Percentiles rank a stretch among this genome's conserved stretches.
These are phyloP conservation scores for Peronosclerospora sorghi DNA, from an alignment of 352 stramenopile genomes.

Conservation along the genomic window DNA sequence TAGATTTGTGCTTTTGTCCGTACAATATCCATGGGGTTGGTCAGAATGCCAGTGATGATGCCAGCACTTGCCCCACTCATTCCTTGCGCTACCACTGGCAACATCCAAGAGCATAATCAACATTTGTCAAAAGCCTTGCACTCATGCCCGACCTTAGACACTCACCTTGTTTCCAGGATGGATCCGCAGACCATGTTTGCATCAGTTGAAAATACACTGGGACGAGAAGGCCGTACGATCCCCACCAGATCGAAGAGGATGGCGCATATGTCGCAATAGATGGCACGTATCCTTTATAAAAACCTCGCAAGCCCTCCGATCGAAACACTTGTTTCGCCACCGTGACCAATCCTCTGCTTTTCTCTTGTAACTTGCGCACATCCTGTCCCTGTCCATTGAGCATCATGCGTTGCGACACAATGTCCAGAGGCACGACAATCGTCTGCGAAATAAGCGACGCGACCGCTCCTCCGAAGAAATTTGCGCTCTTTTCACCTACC, in stretches of 20 bases:
- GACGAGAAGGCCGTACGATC: slow-evolving; percentile 72
- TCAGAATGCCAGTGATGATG: slow-evolving; percentile 68
- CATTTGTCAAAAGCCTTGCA: not conserved
- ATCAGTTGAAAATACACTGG: slow-evolving; percentile 60
- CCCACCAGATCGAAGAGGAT: slow-evolving; percentile 82
- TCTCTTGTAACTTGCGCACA: slow-evolving; percentile 45
- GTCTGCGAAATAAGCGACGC: slow-evolving; percentile 80
- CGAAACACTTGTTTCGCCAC: slow-evolving; percentile 58
- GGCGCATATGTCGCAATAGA: slow-evolving; percentile 82
- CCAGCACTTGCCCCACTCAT: slow-evolving; percentile 65
- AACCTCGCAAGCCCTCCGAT: slow-evolving; percentile 55
- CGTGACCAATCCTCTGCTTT: slow-evolving; percentile 39
- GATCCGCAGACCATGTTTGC: slow-evolving; percentile 41
- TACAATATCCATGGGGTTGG: slow-evolving; percentile 86
- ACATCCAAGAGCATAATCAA: slow-evolving; percentile 2
- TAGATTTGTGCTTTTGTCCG: slow-evolving; percentile 76
- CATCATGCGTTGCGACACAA: slow-evolving; percentile 86
- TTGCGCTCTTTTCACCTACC: slow-evolving; percentile 50
- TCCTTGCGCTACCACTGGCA: slow-evolving; percentile 57
- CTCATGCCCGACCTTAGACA: not conserved
- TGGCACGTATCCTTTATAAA: slow-evolving; percentile 77
- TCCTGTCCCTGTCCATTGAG: slow-evolving; percentile 65
- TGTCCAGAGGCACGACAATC: slow-evolving; percentile 79
- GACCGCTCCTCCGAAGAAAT: slow-evolving; percentile 65
- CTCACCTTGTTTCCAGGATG: slow-evolving; percentile 77